Conservation (phyloP, 345 rosid species). For the Rhizophora mangle region DNA sequence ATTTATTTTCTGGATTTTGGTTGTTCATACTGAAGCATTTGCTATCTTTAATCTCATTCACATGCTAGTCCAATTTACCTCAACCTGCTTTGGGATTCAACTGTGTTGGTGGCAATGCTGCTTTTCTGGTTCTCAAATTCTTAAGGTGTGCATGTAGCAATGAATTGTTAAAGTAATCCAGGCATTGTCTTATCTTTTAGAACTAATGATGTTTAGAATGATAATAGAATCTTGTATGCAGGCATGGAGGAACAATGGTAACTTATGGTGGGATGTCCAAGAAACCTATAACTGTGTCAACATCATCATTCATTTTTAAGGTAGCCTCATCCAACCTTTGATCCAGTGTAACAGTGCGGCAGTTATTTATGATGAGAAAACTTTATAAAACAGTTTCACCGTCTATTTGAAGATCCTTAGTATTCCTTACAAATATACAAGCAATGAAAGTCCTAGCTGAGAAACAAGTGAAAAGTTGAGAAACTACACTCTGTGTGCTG, state of each 20-base stretch:
- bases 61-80: conserved; percentile 50
- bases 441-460: background rate
- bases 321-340: conserved; percentile 25
- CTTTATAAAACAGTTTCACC: background rate
- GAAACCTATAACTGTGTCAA: conserved; percentile 71
- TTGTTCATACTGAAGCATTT: background rate
- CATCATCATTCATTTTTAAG: conserved; percentile 79
- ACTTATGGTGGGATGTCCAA: conserved; percentile 97
- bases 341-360: background rate
- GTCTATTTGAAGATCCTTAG: background rate
- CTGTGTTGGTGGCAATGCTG: conserved; percentile 83
- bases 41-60: background rate
- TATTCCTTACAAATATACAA: background rate
- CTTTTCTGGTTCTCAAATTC: conserved; percentile 77
- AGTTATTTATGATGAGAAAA: background rate
- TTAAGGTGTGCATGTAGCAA: conserved; percentile 41
- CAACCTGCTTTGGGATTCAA: conserved; percentile 83
- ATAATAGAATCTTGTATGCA: conserved; percentile 19
- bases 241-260: conserved; percentile 83
- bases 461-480: background rate
- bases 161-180: conserved; percentile 3
- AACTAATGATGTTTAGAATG: conserved; percentile 3
- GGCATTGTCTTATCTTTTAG: background rate
- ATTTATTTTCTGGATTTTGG: conserved; percentile 6
- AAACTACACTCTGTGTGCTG: background rate